Evolutionary conservation across 768 basidiomycete species (phyloP).

Genomic region (Coprinopsis sp.): DNA sequence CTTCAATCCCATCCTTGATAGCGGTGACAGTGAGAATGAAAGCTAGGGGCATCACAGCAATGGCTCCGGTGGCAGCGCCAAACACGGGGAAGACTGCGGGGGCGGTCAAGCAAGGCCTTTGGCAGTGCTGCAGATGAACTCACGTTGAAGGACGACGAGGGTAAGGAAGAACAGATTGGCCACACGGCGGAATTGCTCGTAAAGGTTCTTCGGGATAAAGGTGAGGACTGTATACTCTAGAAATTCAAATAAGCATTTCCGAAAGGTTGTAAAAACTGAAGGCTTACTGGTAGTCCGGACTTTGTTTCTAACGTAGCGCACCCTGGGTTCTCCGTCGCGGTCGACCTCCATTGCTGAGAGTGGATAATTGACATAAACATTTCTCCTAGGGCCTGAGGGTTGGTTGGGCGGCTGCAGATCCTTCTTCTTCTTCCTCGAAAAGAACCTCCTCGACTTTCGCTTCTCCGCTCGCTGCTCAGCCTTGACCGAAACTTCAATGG

Average conservation of each 20-base stretch:
- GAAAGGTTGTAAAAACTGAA: neutral
- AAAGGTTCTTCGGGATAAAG: conserved; percentile 91
- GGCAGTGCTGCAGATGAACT: conserved; percentile 16
- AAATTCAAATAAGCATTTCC: neutral
- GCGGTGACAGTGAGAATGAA: conserved; percentile 88
- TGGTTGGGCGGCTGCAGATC: conserved; percentile 31
- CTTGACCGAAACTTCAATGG: conserved; percentile 81
- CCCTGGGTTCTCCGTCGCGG: conserved; percentile 68
- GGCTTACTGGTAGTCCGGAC: conserved; percentile 87
- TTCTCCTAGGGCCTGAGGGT: conserved; percentile 52
- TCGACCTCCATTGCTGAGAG: conserved; percentile 63
- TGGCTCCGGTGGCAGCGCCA: conserved; percentile 77
- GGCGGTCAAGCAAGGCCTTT: conserved; percentile 8
- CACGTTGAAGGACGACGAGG: conserved; percentile 77
- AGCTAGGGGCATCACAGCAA: conserved; percentile 79
- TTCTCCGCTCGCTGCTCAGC: conserved; percentile 68
- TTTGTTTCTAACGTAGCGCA: conserved; percentile 86
- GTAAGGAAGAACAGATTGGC: conserved; percentile 92
- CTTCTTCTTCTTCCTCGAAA: conserved; percentile 47
- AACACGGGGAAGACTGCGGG: conserved; percentile 80
- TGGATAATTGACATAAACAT: conserved; percentile 76
- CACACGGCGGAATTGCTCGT: conserved; percentile 89
- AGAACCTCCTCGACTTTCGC: conserved; percentile 54
- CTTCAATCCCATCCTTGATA: conserved; percentile 94
- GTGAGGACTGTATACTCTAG: conserved; percentile 87